Percentiles rank a stretch among this genome's conserved stretches.
Conservation (phyloP, 1,139 yeast genomes). For the Geotrichum reessii region DNA sequence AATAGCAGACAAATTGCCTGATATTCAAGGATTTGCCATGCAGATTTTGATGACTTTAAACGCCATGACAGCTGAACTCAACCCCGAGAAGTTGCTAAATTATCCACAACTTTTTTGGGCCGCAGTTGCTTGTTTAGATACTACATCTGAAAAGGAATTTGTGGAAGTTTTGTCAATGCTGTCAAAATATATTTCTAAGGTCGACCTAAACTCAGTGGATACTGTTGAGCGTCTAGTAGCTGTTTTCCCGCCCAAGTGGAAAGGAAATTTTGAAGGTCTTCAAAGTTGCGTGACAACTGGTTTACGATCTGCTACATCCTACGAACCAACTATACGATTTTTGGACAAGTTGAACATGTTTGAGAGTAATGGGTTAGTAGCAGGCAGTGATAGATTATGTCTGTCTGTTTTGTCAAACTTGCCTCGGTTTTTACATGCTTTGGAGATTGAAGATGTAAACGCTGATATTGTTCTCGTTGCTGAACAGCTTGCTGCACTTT, state of each 20-base stretch:
- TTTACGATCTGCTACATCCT: constrained; percentile 69
- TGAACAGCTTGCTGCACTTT: constrained; percentile 49
- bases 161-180: constrained; percentile 78
- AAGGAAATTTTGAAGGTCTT: constrained; percentile 84
- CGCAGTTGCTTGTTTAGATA: constrained; percentile 83
- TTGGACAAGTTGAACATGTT: constrained; percentile 62
- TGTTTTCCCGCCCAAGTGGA: constrained; percentile 94
- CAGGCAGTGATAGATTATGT: constrained; percentile 62
- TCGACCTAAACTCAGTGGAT: constrained; percentile 79
- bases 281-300: constrained; percentile 78
- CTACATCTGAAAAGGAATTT: constrained; percentile 89
- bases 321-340: constrained; percentile 70
- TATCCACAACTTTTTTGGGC: constrained; percentile 97
- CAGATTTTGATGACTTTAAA: constrained; percentile 93
- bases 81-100: constrained; percentile 69
- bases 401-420: constrained; percentile 70
- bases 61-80: constrained; percentile 82
- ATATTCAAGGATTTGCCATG: constrained; percentile 95
- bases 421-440: constrained; percentile 78
- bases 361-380: constrained; percentile 71
- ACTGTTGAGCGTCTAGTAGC: constrained; percentile 77
- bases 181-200: constrained; percentile 76
- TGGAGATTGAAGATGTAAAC: constrained; percentile 51
- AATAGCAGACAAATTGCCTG: constrained; percentile 78
- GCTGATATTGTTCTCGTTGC: constrained; percentile 28